A percentile compares a stretch with the other conserved stretches of the same genome.
Conservation (phyloP, 371 early-diverging fungal genomes). For the Apophysomyces ossiformis region DNA sequence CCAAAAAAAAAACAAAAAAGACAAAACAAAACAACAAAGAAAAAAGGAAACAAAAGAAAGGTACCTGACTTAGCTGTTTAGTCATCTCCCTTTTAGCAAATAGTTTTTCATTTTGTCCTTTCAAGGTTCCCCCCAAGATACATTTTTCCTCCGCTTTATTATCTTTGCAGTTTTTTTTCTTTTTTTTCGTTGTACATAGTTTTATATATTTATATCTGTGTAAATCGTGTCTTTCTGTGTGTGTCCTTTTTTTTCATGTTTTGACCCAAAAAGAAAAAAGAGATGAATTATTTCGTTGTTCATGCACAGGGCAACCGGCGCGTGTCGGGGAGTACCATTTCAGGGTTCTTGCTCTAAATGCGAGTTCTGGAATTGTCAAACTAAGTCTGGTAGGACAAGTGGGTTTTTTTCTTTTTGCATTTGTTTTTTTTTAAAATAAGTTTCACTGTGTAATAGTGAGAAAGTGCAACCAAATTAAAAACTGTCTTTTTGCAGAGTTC, state of each 20-base stretch:
- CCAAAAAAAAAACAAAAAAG: too few relatives aligned
- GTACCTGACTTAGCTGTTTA: not conserved
- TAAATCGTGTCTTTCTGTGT: slow-evolving; percentile 2
- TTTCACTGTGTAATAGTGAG: not conserved
- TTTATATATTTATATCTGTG: slow-evolving; percentile 8
- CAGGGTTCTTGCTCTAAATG: slow-evolving; percentile 10
- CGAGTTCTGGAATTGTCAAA: slow-evolving; percentile 7
- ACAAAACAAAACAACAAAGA: slow-evolving; percentile 2
- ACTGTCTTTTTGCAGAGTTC: slow-evolving; percentile 3
- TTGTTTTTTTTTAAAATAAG: not conserved
- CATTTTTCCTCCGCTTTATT: not conserved
- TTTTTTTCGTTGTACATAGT: slow-evolving; percentile 10
- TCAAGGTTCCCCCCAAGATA: not conserved
- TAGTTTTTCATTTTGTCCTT: not conserved
- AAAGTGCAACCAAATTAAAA: slow-evolving; percentile 4
- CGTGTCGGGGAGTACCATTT: slow-evolving; percentile 12
- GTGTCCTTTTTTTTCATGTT: not conserved
- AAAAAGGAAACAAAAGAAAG: not conserved
- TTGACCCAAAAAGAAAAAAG: not conserved
- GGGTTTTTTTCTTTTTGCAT: too few relatives aligned
- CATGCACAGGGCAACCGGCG: slow-evolving; percentile 12
- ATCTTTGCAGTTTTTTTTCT: not conserved
- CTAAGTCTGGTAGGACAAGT: not conserved
- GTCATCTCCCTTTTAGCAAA: not conserved
- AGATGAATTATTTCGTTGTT: not conserved